These are phyloP conservation scores for Fragaria nilgerrensis DNA, from an alignment of 306 rosid species.

Conservation along the genomic window DNA sequence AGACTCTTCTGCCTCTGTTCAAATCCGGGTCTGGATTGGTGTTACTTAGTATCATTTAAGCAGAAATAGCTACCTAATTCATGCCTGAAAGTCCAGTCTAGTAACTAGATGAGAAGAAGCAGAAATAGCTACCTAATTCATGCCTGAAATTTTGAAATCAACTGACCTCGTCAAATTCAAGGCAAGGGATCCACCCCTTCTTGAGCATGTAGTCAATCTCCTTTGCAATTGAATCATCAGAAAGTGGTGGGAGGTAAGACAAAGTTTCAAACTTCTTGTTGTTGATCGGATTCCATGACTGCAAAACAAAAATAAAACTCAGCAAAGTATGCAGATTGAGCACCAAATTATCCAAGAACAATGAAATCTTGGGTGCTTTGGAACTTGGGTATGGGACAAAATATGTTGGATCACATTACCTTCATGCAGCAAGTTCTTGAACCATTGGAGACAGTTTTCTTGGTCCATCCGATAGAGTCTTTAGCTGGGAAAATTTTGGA, in stretches of 20 bases:
- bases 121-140: not conserved
- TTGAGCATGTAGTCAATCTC: conserved; percentile 70
- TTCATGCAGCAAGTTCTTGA: conserved; percentile 62
- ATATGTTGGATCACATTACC: conserved; percentile 35
- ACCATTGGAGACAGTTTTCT: conserved; percentile 54
- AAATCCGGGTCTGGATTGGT: too few relatives aligned
- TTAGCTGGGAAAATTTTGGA: conserved; percentile 28
- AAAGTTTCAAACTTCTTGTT: conserved; percentile 78
- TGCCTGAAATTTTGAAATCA: not conserved
- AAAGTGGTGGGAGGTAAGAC: conserved; percentile 66
- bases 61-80: not conserved
- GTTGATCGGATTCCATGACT: conserved; percentile 82
- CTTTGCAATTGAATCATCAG: conserved; percentile 71
- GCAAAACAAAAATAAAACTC: conserved; percentile 19
- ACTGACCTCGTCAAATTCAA: conserved; percentile 73
- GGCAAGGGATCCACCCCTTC: conserved; percentile 83
- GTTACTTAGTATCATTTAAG: not conserved
- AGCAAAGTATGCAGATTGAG: conserved; percentile 8
- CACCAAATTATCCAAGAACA: not conserved
- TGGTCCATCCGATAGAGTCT: conserved; percentile 39
- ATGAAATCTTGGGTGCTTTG: not conserved
- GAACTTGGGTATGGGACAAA: not conserved
- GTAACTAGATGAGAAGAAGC: not conserved
- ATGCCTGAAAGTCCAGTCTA: not conserved
- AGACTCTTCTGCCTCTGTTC: too few relatives aligned